Evolutionary conservation across 495 filamentous ascomycete species (phyloP).

Genomic region (Hypoxylon trugodes): DNA sequence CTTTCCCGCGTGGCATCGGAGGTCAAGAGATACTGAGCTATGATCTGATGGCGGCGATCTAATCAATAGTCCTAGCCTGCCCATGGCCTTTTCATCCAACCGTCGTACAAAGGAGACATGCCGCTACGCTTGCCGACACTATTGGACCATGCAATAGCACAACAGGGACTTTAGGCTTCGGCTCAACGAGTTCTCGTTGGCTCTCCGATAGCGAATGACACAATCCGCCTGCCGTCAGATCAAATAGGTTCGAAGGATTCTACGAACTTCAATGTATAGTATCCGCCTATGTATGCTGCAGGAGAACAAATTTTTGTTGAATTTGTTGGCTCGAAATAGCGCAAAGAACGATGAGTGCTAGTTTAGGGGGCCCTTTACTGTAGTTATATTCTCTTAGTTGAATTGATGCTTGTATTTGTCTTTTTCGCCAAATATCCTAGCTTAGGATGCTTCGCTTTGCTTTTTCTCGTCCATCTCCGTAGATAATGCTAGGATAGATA

Average conservation of each 20-base stretch:
- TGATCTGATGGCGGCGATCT: constrained; percentile 30
- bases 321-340: constrained; percentile 15
- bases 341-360: not conserved
- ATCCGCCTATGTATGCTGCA: constrained; percentile 6
- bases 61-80: constrained; percentile 13
- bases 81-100: constrained; percentile 10
- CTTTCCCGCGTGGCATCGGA: constrained; percentile 24
- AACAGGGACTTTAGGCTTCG: constrained; percentile 4
- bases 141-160: constrained; percentile 27
- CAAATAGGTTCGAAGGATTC: constrained; percentile 13
- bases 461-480: constrained; percentile 5
- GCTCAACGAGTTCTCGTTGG: constrained; percentile 23
- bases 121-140: constrained; percentile 1
- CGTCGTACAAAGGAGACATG: constrained; percentile 17
- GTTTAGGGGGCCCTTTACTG: constrained; percentile 1
- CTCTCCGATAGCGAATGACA: constrained; percentile 13
- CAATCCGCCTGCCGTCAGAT: not conserved
- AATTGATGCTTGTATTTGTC: too few species aligned
- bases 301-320: constrained; percentile 2
- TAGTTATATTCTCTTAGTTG: constrained; percentile 18
- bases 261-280: not conserved
- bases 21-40: not conserved
- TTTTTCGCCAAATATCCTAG: constrained; percentile 5
- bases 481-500: constrained; percentile 19
- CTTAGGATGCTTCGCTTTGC: not conserved